Evolutionary conservation across 2,329 filamentous ascomycete species (phyloP).

Genomic region (Zasmidium angulare): DNA sequence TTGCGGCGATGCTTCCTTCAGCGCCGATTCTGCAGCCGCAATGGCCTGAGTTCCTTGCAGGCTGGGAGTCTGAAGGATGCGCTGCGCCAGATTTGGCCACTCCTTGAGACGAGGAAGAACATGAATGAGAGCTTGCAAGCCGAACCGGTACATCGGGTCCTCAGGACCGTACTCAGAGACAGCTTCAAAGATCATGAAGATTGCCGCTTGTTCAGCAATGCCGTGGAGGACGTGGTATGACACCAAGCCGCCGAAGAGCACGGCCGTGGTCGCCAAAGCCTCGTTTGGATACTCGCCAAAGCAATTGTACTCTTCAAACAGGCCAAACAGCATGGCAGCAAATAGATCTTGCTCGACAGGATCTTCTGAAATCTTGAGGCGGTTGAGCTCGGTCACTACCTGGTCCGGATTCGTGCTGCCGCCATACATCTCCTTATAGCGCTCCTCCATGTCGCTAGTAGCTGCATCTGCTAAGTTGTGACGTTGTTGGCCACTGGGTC

Average conservation of each 20-base stretch:
- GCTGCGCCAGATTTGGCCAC: slow-evolving; percentile 92
- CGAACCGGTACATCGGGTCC: slow-evolving; percentile 96
- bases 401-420: slow-evolving; percentile 82
- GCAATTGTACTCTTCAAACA: slow-evolving; percentile 96
- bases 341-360: slow-evolving; percentile 90
- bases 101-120: slow-evolving; percentile 79
- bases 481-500: slow-evolving; percentile 72
- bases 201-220: slow-evolving; percentile 86
- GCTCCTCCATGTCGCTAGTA: slow-evolving; percentile 91
- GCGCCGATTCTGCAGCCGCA: slow-evolving; percentile 28
- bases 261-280: slow-evolving; percentile 89
- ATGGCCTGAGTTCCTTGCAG: slow-evolving; percentile 72
- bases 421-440: slow-evolving; percentile 98
- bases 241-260: slow-evolving; percentile 86
- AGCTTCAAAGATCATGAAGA: slow-evolving; percentile 96
- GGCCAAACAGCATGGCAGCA: slow-evolving; percentile 95
- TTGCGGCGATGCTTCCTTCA: slow-evolving; percentile 31
- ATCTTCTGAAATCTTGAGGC: slow-evolving; percentile 84
- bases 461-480: slow-evolving; percentile 77
- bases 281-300: slow-evolving; percentile 96
- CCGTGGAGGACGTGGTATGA: slow-evolving; percentile 88
- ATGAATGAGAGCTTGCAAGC: slow-evolving; percentile 89
- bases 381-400: slow-evolving; percentile 79
- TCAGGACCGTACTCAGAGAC: slow-evolving; percentile 81
- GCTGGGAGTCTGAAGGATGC: slow-evolving; percentile 77